Evolutionary conservation across 164 flowering plant genomes (phyloP), one percentile per base, ranked within the genome.

Genomic region (Umbilicus rupestris): DNA sequence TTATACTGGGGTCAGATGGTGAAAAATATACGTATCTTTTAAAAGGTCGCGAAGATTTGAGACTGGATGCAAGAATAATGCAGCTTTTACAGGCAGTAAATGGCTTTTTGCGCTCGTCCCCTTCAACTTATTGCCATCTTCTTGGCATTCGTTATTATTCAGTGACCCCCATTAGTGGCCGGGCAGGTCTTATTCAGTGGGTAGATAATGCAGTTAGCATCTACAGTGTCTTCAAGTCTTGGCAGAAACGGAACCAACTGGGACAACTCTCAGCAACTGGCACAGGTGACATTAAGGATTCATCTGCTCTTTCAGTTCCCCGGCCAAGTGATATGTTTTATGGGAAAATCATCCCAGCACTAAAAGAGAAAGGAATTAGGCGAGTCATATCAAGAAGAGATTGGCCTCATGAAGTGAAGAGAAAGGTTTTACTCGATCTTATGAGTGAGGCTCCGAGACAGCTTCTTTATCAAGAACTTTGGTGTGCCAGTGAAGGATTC

Each of bases 11-110:
- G 65, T 90, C 96, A 63, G 93, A 94, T 83, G 98, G 98, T 68
- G 78, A 83, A 68, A 87, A 79, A 71, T 91, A 94, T 68, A 85
- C 95, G 6, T 90, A 87, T 88, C 96, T 94, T 24, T 72, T 94
- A 70, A 94, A 94, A 82, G 98, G 98, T 39, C 78, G 98, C 66
- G 98, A 94, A 72, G 98, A 94, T 77, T 74, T 90, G 70, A 96
- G 98, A 47, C 97, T 94, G 73, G 98, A 94, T 89, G 97, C 98
- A 26, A 85, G 98, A 82, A 87, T 94, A 62, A 90, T 94, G 98
- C 98, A 94, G 79, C 77, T 94, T 60, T 78, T 94, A 81, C 95
- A 94, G 75, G 96, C 98, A 69, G 73, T 94, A 50, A 84, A 94
- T 73, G 79, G 86, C 50, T 84, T 87, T 78, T 71, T 94, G 70